Conservation (phyloP, 2,329 filamentous ascomycete species). For the Cladosporium halotolerans region DNA sequence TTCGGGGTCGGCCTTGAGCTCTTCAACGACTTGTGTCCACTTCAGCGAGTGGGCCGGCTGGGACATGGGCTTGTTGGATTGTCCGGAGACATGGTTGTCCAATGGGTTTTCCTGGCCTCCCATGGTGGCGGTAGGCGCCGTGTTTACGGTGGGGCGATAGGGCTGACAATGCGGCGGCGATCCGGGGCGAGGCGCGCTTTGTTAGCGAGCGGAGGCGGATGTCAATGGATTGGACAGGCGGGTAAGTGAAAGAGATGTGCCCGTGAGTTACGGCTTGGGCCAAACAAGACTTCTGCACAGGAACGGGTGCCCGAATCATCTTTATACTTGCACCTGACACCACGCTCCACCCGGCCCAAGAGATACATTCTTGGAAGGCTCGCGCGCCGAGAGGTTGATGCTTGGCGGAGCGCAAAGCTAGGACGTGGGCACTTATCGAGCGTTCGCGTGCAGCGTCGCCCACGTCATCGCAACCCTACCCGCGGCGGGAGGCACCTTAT, state of each 20-base stretch:
- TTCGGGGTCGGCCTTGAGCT: constrained; percentile 58
- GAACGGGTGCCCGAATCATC: constrained; percentile 4
- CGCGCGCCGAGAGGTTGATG: constrained; percentile 8
- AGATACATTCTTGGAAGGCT: constrained; percentile 10
- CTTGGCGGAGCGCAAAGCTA: constrained; percentile 9
- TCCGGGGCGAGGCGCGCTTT: not conserved
- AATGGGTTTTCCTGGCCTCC: constrained; percentile 1
- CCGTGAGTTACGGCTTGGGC: constrained; percentile 6
- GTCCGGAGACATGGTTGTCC: constrained; percentile 27
- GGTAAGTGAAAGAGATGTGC: not conserved
- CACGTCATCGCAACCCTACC: constrained; percentile 9
- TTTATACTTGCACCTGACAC: constrained; percentile 12
- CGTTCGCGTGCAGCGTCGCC: constrained; percentile 7
- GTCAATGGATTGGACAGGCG: constrained; percentile 3
- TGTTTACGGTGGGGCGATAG: constrained; percentile 2
- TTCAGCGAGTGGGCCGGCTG: constrained; percentile 58
- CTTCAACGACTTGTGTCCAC: constrained; percentile 47
- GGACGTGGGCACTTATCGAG: constrained; percentile 7
- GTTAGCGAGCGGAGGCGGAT: not conserved
- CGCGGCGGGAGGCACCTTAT: not conserved
- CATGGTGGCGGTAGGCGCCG: constrained; percentile 7
- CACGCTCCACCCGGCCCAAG: constrained; percentile 9
- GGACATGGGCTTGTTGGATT: constrained; percentile 50
- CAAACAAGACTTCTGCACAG: constrained; percentile 9
- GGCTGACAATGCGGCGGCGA: constrained; percentile 6